Base-by-base conservation (phyloP, 768 basidiomycete species). In the Tulasnella sp. region DNA sequence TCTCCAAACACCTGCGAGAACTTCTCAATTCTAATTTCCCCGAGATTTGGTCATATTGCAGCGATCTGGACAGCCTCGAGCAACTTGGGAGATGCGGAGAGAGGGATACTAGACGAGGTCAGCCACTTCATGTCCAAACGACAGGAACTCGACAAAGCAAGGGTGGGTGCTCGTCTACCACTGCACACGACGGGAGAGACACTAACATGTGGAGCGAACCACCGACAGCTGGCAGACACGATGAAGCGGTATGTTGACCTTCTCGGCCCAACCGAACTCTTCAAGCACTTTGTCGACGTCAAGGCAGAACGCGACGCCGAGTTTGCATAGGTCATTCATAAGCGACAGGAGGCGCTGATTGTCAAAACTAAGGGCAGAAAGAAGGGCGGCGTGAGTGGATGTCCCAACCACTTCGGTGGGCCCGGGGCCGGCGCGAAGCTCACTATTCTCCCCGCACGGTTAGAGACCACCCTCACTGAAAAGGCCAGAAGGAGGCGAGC, bases 401-500 rank as follows among this genome's bases (percentile, higher is more conserved):
- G 1, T 69, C 71, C 15, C 25, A 54, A 29, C 38, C 31, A 22
- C n/a, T 25, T 71, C 37, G 4, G 1, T 29, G 40, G 19, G 17
- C 91, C 93, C 78, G 91, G 91, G 81, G 91, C 45, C n/a, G 40
- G 40, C 14, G 67, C 75, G 40, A n/a, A 31, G n/a, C 77, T 79
- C 67, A 80, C 42, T 12, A 12, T 42, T 17, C 68, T 89, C 83
- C n/a, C n/a, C 17, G 2, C 69, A 36, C 40, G 37, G n/a, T n/a
- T 42, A 94, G 92, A 73, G 94, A 93, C 78, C 88, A 90, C 37
- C 91, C 96, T 12, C 94, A 96, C 81, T 89, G 97, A 73, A 97
- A 96, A 83, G 96, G 94, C 0, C 97, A 99, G 83, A 97, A 97
- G 83, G 97, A 99, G 81, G 97, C 98, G 82, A 97, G 98, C 74